Evolutionary conservation across 2,329 filamentous ascomycete species (phyloP).

Genomic region (Diplodia scrobiculata): DNA sequence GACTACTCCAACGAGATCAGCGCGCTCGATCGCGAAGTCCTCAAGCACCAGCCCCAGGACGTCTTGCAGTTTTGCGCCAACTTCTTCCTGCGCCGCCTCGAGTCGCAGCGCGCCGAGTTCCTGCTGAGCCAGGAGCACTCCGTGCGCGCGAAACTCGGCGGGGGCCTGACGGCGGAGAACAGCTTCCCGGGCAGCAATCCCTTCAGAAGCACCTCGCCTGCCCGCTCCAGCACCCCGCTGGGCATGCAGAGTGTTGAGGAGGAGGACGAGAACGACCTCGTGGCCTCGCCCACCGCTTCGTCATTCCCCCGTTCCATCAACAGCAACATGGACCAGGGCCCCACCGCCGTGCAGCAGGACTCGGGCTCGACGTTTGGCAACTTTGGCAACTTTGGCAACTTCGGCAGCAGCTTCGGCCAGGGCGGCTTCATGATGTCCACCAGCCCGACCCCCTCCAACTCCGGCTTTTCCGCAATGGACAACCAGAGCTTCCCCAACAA

Average conservation of each 20-base stretch:
- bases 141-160: conserved; percentile 34
- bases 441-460: conserved; percentile 43
- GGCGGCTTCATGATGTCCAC: conserved; percentile 39
- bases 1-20: conserved; percentile 61
- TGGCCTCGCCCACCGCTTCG: conserved; percentile 70
- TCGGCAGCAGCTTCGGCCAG: conserved; percentile 34
- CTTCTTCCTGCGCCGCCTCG: conserved; percentile 66
- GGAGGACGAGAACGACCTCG: conserved; percentile 76
- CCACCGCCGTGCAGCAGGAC: conserved; percentile 44
- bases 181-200: conserved; percentile 80
- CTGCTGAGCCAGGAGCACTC: conserved; percentile 54
- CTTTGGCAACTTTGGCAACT: conserved; percentile 40
- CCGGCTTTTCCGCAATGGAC: conserved; percentile 54
- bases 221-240: conserved; percentile 49
- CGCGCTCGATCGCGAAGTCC: conserved; percentile 63
- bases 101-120: conserved; percentile 63
- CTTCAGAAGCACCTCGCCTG: conserved; percentile 53
- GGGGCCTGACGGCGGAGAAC: conserved; percentile 64
- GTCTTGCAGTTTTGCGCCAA: conserved; percentile 71
- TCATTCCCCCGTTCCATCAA: conserved; percentile 50
- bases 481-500: conserved; percentile 80
- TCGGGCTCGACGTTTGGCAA: conserved; percentile 43
- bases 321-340: conserved; percentile 45
- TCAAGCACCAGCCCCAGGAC: conserved; percentile 62
- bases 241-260: conserved; percentile 69